Conservation (phyloP, 441 rosid species). For the Syzygium malaccense region DNA sequence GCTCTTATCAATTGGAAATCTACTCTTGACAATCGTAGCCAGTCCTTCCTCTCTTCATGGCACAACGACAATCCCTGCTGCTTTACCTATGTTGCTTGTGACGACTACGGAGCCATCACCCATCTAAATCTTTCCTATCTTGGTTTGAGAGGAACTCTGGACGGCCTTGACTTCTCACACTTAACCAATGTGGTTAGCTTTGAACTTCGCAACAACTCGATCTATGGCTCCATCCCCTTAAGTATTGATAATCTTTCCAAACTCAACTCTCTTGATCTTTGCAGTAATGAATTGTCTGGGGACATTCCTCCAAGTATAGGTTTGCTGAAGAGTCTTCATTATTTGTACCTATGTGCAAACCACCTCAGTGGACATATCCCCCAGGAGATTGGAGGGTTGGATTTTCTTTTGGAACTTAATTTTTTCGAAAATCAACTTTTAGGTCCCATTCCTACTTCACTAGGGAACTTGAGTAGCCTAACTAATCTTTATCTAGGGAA, state of each 20-base stretch:
- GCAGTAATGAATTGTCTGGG: rapidly evolving
- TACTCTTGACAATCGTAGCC: not conserved
- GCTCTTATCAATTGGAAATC: not conserved
- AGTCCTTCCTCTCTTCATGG: not conserved
- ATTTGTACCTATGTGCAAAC: not conserved
- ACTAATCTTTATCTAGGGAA: no score
- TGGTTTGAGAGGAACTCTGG: no score
- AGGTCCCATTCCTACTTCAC: no score
- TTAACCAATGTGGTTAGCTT: no score
- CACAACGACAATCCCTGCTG: rapidly evolving
- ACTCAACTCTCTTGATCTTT: not conserved
- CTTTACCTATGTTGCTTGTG: not conserved
- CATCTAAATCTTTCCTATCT: not conserved
- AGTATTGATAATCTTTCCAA: not conserved
- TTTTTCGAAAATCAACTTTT: no score
- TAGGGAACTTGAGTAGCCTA: no score
- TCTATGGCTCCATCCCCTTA: not conserved
- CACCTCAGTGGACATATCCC: not conserved
- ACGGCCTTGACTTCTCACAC: no score
- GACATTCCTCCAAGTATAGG: not conserved
- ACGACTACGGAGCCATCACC: rapidly evolving
- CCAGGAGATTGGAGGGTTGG: no score
- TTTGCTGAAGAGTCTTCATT: not conserved
- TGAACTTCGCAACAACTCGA: no score
- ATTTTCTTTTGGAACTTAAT: no score